A percentile compares a stretch with the other conserved stretches of the same genome.
Evolutionary conservation across 495 filamentous ascomycete genomes (phyloP).

Genomic region (Daldinia caldariorum): DNA sequence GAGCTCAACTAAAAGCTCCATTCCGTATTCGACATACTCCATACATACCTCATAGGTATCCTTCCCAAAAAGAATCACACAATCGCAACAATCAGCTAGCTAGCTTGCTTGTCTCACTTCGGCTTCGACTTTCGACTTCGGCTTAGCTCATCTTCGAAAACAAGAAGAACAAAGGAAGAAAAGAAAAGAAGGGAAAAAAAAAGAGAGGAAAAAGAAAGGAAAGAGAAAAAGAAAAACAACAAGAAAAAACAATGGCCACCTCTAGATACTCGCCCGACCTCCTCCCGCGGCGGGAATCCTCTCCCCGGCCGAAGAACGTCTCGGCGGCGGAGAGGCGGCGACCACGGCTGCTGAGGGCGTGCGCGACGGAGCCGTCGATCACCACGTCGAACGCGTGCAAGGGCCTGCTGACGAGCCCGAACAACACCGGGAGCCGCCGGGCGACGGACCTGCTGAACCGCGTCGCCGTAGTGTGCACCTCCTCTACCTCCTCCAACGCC

Average conservation of each 20-base stretch:
- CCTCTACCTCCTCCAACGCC: constrained; percentile 46
- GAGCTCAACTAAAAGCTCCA: constrained; percentile 1
- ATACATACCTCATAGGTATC: not conserved
- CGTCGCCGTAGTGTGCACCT: constrained; percentile 50
- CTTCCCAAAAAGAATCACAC: constrained; percentile 3
- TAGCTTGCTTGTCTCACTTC: not conserved
- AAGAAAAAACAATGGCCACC: constrained; percentile 26
- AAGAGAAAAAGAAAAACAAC: too few species aligned
- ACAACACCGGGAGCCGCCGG: constrained; percentile 50
- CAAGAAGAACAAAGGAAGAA: too few species aligned
- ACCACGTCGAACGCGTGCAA: constrained; percentile 63
- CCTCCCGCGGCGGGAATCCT: constrained; percentile 38
- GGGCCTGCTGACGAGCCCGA: constrained; percentile 57
- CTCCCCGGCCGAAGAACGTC: constrained; percentile 32
- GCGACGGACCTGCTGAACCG: constrained; percentile 63
- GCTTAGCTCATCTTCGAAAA: too few species aligned
- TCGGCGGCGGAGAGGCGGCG: constrained; percentile 46
- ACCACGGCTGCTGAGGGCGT: constrained; percentile 61
- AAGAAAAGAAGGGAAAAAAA: too few species aligned
- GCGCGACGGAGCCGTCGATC: constrained; percentile 64
- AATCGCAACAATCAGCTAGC: constrained; percentile 16
- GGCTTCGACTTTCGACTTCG: too few species aligned
- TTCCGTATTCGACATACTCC: constrained; percentile 19
- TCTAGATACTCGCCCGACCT: constrained; percentile 40
- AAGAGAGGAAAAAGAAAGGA: too few species aligned